Evolutionary conservation across 108 stramenopile genomes (phyloP), one percentile per base, ranked within the genome.

Genomic region (Parmales sp.): DNA sequence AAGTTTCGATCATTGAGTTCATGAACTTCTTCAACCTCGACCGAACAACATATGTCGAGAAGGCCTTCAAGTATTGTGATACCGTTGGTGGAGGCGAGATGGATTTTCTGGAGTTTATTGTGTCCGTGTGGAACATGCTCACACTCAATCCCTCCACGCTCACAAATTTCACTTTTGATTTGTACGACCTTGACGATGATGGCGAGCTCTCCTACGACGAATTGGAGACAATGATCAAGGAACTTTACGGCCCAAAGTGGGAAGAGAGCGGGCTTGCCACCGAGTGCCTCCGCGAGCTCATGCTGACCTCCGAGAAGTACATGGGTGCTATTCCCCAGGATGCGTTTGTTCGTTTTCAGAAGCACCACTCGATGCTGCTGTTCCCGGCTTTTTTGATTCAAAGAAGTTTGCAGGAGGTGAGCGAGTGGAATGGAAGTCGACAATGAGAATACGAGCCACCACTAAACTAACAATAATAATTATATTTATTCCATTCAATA

Each of bases 161-260:
- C 18, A 65, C 73, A 20, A 79, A 82, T 51, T 82, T 79, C 73
- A 34, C 75, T n/a, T 82, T 82, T 38, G 81, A 82, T 41, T 67
- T 82, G 54, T 78, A 78, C 65, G 72, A 82, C 50, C 41, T 74
- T 31, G 77, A 78, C 64, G 37, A 49, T 8, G 68, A 74, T 45
- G 81, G 81, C 1, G 78, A 82, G 36, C 63, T 82, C 6, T 73
- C 78, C 26, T 34, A 76, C 19, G 78, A 75, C 0, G 81, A 82
- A 49, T 74, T 79, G n/a, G 77, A 81, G 63, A 41, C 46, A 16
- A 75, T 81, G 77, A 72, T 81, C 6, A 41, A 69, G 38, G 77
- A 81, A 22, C 68, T 81, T n/a, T 81, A 65, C 54, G 76, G 77
- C 19, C 41, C 45, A 31, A 44, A 29, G 26, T 37, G 51, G 25